Percentiles rank a stretch among this genome's conserved stretches.
phyloP scores from a whole-genome alignment of 805 yeast genomes.

The Candida boleticola region DNA sequence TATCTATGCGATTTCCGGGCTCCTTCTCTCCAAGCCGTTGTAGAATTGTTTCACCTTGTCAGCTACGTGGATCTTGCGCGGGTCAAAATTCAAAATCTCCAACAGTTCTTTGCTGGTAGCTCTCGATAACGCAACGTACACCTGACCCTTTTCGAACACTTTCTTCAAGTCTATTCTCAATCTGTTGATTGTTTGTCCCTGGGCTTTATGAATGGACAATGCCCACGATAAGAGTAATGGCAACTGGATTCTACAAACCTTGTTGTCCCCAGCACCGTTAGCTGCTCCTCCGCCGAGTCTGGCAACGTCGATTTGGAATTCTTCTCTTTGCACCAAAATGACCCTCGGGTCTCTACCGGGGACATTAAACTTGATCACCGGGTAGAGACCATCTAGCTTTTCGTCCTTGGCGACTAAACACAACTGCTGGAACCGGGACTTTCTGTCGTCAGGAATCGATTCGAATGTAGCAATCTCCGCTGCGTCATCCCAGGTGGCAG shows the following conservation, averaged over 20 bases:
- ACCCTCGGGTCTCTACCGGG: constrained; percentile 20
- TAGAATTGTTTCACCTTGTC: constrained; percentile 72
- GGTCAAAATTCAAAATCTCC: constrained; percentile 74
- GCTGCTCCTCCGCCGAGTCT: constrained; percentile 14
- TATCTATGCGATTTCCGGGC: neutral
- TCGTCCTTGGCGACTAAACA: constrained; percentile 22
- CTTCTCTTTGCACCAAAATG: constrained; percentile 34
- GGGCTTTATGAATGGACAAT: constrained; percentile 90
- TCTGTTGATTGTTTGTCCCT: constrained; percentile 81
- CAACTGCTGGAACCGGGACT: constrained; percentile 17
- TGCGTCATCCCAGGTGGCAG: constrained; percentile 12
- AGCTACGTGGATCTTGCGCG: constrained; percentile 64
- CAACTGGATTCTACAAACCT: constrained; percentile 45
- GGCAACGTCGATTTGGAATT: constrained; percentile 34
- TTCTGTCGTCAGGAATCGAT: constrained; percentile 25
- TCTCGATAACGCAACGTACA: constrained; percentile 91
- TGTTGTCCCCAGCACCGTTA: constrained; percentile 1
- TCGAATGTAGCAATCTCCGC: constrained; percentile 15
- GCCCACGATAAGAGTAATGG: constrained; percentile 97
- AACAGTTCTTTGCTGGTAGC: constrained; percentile 82
- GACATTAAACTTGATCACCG: constrained; percentile 31
- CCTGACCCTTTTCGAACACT: constrained; percentile 90
- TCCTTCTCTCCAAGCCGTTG: constrained; percentile 11
- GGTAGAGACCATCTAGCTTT: constrained; percentile 17
- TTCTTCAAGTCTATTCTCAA: constrained; percentile 74